Base-by-base conservation (phyloP, 1,284 basidiomycete genomes). In the Fomitiporia mediterranea region DNA sequence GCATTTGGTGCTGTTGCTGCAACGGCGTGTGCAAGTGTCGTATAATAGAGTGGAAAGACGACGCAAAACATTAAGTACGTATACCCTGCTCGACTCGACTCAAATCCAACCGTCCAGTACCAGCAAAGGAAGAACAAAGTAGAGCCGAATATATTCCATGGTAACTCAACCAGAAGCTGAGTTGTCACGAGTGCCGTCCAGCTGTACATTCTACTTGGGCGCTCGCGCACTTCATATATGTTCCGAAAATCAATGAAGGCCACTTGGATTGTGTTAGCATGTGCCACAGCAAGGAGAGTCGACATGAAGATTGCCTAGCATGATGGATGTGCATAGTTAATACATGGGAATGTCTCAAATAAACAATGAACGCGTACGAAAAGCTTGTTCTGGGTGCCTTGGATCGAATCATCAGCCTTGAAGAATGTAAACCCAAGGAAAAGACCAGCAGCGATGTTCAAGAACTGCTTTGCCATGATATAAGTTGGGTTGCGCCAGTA, bases 401-500 rank as follows among this genome's bases (percentile, higher is more conserved):
- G 58, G 9, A 57, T 25, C 2, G 55, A 38, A 30, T 56, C 42
- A 28, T 56, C 53, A 15, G 53, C 51, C 21, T 53, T 56, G 49
- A 60, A 60, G 50, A 60, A 60, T 4, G 58, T 60, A 30, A 60
- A 60, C n/a, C 53, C 56, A 21, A 57, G 56, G 51, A 60, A 56
- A 4, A 60, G 37, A 11, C 58, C 58, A 4, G 50, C 55, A 17
- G 47, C 55, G 28, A 60, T 53, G 50, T 56, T 57, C 34, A 58
- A 44, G 21, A 56, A 68, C 25, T 76, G 65, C 64, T 80, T 77
- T 55, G 74, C 72, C 67, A 74, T 77, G 44, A 79, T 73, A 64
- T 80, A 81, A 3, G 72, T 72, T 1, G 78, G 72, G 48, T 82
- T 80, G 44, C 84, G 74, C 78, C 79, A 84, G 64, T 80, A 77